Evolutionary conservation across 2,329 filamentous ascomycete species (phyloP), one percentile per base, ranked within the genome.

Genomic region (Trichoderma sp.): DNA sequence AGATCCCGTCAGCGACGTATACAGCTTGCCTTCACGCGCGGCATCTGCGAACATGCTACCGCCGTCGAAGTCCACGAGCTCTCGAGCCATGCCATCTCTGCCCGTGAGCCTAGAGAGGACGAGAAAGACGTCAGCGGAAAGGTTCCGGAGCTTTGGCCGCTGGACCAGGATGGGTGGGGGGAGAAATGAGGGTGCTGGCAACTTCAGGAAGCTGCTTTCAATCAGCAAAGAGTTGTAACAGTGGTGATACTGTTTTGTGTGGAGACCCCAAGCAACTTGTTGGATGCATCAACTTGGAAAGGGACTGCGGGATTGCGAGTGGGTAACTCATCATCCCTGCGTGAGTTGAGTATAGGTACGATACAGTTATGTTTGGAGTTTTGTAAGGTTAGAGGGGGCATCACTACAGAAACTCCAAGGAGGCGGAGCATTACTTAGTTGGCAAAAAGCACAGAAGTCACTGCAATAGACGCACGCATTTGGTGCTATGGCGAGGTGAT

Each of bases 151-250:
- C 2, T 14, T 56, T 28, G 24, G 34, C 10, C 41, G 14, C 3
- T 64, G 65, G 61, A 10, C 48, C 28, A 65, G 45, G 47, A 19
- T 51, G 2, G 41, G 57, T n/a, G 52, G 41, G 17, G 45, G n/a
- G 41, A 59, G 41, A 24, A 60, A 39, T n/a, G 65, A 64, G 14
- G 55, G 61, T 7, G 10, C 26, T 41, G n/a, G 55, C 43, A 55
- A 54, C 30, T 51, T 66, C 55, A 59, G 55, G 21, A 64, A 30
- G 61, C n/a, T 66, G 26, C 57, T 66, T 50, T 51, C 57, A 28
- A 54, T 66, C n/a, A 28, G 65, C 15, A 64, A 61, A 48, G 61
- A 64, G 28, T 30, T 34, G 14, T 34, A 51, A 15, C 7, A 21
- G 24, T 17, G 34, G 28, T 14, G 39, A 52, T 26, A 26, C 15